Percentiles rank a stretch among this genome's conserved stretches.
Conservation (phyloP, 495 filamentous ascomycete species). For the Pseudoneurospora amorphoporcata region DNA sequence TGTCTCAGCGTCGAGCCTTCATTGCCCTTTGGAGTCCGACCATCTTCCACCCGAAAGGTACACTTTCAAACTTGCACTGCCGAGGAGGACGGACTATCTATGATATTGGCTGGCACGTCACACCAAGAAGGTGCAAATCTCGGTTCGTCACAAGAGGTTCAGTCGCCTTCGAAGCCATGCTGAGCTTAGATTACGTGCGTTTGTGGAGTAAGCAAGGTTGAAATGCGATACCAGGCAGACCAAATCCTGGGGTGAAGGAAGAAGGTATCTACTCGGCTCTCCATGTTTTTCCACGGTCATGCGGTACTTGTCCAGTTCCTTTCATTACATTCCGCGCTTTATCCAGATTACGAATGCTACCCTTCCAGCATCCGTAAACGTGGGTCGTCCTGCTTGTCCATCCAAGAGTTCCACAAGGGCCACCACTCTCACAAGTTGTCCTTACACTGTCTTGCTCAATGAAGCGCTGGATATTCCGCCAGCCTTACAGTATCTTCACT, state of each 20-base stretch:
- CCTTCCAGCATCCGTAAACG: slow-evolving; percentile 5
- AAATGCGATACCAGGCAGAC: background rate
- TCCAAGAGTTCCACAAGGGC: slow-evolving; percentile 6
- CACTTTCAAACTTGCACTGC: background rate
- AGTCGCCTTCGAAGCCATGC: slow-evolving; percentile 8
- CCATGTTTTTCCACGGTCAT: background rate
- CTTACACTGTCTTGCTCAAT: slow-evolving; percentile 5
- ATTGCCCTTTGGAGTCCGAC: background rate
- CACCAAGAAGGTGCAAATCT: background rate
- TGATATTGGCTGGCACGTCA: background rate
- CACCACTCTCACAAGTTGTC: slow-evolving; percentile 2
- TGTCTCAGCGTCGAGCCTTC: background rate
- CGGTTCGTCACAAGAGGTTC: background rate
- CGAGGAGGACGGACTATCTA: background rate
- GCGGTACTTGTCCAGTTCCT: slow-evolving; percentile 1
- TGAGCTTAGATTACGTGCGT: slow-evolving; percentile 25
- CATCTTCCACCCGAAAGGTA: background rate
- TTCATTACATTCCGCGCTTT: slow-evolving; percentile 18
- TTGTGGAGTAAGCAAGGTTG: slow-evolving; percentile 22
- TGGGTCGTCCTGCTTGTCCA: slow-evolving; percentile 1
- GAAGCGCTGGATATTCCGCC: slow-evolving; percentile 19
- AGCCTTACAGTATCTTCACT: slow-evolving; percentile 18
- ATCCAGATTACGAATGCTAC: slow-evolving; percentile 26
- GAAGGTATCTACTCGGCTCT: background rate
- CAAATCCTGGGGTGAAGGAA: background rate